Percentiles rank a stretch among this genome's conserved stretches.
These are phyloP conservation scores for Candida dajiaensis DNA, from an alignment of 805 yeast species.

Conservation along the genomic window DNA sequence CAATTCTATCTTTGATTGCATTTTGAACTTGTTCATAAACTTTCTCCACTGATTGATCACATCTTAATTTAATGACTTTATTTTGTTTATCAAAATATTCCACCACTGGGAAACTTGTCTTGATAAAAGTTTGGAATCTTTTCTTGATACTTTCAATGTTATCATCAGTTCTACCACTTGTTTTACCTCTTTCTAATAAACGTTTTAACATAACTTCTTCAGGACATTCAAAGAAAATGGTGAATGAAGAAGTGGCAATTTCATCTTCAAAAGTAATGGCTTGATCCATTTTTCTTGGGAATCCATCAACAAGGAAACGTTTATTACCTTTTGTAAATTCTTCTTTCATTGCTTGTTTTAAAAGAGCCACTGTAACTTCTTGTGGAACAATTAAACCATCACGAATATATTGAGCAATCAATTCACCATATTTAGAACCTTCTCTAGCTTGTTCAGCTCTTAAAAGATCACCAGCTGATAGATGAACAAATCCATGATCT, in stretches of 20 bases:
- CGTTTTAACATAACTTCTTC: conserved; percentile 79
- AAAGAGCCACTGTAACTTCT: conserved; percentile 75
- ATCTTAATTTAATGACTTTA: conserved; percentile 71
- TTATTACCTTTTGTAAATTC: conserved; percentile 41
- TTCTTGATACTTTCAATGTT: conserved; percentile 86
- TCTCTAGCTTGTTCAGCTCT: conserved; percentile 85
- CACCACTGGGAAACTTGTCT: conserved; percentile 92
- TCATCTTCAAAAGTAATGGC: conserved; percentile 86
- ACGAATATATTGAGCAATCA: conserved; percentile 76
- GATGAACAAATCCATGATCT: conserved; percentile 77
- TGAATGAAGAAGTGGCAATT: conserved; percentile 63
- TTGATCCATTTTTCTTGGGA: conserved; percentile 98
- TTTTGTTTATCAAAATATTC: conserved; percentile 68
- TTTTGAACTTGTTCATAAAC: conserved; percentile 67
- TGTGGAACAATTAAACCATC: conserved; percentile 95
- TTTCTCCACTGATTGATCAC: conserved; percentile 74
- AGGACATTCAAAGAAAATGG: conserved; percentile 76
- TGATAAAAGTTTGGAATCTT: conserved; percentile 79
- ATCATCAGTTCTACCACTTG: conserved; percentile 92
- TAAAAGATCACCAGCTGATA: conserved; percentile 94
- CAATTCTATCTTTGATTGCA: conserved; percentile 47
- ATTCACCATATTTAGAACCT: conserved; percentile 78
- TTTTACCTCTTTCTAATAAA: conserved; percentile 85
- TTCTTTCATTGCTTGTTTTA: conserved; percentile 71
- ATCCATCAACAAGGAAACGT: conserved; percentile 84